Conservation (phyloP, 306 rosid genomes). For the Chamaecrista fasciculata region DNA sequence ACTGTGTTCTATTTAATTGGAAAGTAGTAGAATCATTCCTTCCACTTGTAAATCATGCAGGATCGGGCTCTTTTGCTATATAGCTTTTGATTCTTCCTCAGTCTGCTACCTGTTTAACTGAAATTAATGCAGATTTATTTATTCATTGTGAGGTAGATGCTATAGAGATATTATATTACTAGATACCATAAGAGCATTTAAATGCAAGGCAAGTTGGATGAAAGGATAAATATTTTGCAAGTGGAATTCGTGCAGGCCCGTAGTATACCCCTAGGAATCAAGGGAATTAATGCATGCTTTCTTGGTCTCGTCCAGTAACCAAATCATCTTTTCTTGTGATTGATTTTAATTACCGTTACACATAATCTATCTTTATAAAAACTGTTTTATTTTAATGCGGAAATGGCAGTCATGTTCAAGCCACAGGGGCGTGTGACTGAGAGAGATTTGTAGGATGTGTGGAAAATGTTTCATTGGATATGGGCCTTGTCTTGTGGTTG, state of each 20-base stretch:
- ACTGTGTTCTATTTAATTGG: background rate
- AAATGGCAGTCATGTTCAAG: background rate
- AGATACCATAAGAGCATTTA: conserved; percentile 33
- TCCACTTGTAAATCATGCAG: background rate
- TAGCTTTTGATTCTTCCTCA: conserved; percentile 46
- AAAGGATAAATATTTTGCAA: conserved; percentile 9
- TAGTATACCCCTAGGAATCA: conserved; percentile 1
- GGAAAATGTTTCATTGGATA: background rate
- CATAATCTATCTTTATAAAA: background rate
- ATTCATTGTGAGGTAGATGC: conserved; percentile 26
- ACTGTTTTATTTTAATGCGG: background rate
- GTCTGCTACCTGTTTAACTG: conserved; percentile 33
- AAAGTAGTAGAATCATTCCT: background rate
- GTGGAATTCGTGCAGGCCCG: conserved; percentile 18
- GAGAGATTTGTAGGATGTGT: conserved; percentile 5
- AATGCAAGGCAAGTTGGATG: conserved; percentile 34
- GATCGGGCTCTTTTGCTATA: conserved; percentile 14
- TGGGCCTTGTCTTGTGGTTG: background rate
- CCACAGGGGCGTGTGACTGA: background rate
- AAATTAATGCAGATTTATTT: conserved; percentile 4
- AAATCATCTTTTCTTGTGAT: background rate
- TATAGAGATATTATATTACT: conserved; percentile 25
- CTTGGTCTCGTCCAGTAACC: background rate
- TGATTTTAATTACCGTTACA: background rate
- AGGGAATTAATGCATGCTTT: background rate